Evolutionary conservation across 1,139 yeast species (phyloP).

Genomic region (Debaryomyces fabryi): DNA sequence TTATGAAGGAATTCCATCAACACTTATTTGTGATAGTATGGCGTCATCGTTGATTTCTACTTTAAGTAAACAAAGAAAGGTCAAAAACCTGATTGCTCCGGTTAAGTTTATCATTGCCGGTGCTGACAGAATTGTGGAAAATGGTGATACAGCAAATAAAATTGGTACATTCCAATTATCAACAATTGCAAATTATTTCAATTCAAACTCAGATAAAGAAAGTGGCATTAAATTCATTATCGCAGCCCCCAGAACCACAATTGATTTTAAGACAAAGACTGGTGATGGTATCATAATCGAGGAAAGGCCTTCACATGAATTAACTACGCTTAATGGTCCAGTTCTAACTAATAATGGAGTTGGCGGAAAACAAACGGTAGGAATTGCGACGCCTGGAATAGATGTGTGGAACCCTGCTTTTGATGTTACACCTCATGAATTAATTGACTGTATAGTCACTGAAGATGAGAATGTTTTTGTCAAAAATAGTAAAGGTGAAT

Average conservation of each 20-base stretch:
- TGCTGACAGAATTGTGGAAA: conserved; percentile 90
- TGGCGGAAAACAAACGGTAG: conserved; percentile 58
- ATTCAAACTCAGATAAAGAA: conserved; percentile 40
- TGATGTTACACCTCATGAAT: conserved; percentile 83
- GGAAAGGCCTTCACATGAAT: conserved; percentile 80
- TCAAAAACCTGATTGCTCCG: conserved; percentile 46
- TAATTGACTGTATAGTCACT: conserved; percentile 88
- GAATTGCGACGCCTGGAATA: conserved; percentile 84
- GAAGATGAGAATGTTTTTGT: conserved; percentile 60
- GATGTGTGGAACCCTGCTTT: conserved; percentile 96
- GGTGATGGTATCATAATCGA: conserved; percentile 85
- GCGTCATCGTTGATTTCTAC: conserved; percentile 69
- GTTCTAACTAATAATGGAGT: conserved; percentile 33
- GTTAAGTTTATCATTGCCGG: conserved; percentile 93
- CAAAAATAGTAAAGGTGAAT: conserved; percentile 49
- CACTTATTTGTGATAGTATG: conserved; percentile 90
- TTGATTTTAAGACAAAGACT: conserved; percentile 64
- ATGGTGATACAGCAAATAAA: conserved; percentile 96
- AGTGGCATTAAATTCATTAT: conserved; percentile 76
- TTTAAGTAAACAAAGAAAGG: conserved; percentile 22
- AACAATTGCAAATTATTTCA: conserved; percentile 53
- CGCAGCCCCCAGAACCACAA: conserved; percentile 93
- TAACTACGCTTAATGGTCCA: conserved; percentile 76
- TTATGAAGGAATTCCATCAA: conserved; percentile 83
- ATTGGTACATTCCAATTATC: conserved; percentile 96